Percentiles rank a stretch among this genome's conserved stretches.
Conservation (phyloP, 2,329 filamentous ascomycete species). For the Bimuria novae-zelandiae region DNA sequence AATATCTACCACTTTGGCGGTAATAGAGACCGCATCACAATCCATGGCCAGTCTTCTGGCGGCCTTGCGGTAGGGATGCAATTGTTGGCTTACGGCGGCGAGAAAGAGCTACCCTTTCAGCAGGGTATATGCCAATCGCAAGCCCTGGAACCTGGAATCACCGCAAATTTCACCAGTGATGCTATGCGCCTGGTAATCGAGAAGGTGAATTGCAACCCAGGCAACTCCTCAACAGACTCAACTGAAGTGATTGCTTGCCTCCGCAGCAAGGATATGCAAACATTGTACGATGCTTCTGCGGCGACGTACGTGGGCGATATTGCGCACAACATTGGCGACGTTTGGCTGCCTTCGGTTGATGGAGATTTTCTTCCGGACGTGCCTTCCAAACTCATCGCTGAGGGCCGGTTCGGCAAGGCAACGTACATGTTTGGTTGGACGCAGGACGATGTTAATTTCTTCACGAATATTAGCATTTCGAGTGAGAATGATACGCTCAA, state of each 20-base stretch:
- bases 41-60: constrained; percentile 44
- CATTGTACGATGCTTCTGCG: constrained; percentile 52
- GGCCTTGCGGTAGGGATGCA: constrained; percentile 39
- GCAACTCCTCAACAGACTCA: constrained; percentile 42
- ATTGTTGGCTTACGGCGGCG: constrained; percentile 40
- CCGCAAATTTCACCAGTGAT: constrained; percentile 53
- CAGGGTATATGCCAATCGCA: constrained; percentile 50
- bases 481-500: constrained; percentile 47
- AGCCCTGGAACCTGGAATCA: constrained; percentile 56
- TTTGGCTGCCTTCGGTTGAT: constrained; percentile 57
- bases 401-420: constrained; percentile 50
- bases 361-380: constrained; percentile 55
- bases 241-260: constrained; percentile 54
- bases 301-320: constrained; percentile 48
- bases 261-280: constrained; percentile 49
- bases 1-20: constrained; percentile 43
- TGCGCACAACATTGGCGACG: constrained; percentile 50
- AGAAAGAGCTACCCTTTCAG: constrained; percentile 34
- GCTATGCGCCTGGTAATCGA: constrained; percentile 53
- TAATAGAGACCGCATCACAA: constrained; percentile 33
- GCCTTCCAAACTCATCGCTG: constrained; percentile 48
- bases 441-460: constrained; percentile 52
- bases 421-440: constrained; percentile 52
- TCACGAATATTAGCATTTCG: constrained; percentile 48
- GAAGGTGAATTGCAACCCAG: constrained; percentile 50